Conservation (phyloP, 768 basidiomycete species). For the Psilocybe sp. region DNA sequence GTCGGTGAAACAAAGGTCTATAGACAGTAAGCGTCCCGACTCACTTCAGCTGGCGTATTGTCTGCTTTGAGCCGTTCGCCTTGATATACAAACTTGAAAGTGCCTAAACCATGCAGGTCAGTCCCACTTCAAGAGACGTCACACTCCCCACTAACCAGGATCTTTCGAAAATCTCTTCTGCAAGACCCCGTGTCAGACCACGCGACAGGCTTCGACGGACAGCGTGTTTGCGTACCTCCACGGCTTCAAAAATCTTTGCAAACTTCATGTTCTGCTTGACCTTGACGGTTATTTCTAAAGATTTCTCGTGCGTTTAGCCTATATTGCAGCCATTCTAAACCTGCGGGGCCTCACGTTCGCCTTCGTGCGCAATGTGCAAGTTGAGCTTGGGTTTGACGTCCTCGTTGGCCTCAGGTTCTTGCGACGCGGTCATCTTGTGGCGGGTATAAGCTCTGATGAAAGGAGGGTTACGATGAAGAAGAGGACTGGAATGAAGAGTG, state of each 20-base stretch:
- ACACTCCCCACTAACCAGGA: slow-evolving; percentile 32
- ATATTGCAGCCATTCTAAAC: background rate
- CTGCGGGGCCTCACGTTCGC: slow-evolving; percentile 38
- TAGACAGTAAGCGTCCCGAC: slow-evolving; percentile 13
- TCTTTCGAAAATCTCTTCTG: slow-evolving; percentile 62
- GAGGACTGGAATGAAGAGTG: no score
- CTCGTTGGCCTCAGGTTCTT: slow-evolving; percentile 36
- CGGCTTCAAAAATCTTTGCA: slow-evolving; percentile 63
- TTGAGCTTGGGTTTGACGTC: slow-evolving; percentile 74
- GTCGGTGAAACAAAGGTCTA: background rate
- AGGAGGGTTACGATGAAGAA: no score
- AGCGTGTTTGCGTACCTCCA: slow-evolving; percentile 45
- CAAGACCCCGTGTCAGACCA: background rate
- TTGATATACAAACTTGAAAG: slow-evolving; percentile 60
- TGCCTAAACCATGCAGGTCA: slow-evolving; percentile 34
- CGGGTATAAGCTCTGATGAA: no score
- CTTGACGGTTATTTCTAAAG: slow-evolving; percentile 61
- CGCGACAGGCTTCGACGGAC: background rate
- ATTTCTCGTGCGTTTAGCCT: background rate
- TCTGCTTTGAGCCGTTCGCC: slow-evolving; percentile 45
- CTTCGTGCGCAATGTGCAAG: slow-evolving; percentile 55
- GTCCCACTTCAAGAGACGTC: no score
- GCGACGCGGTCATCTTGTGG: slow-evolving; percentile 29
- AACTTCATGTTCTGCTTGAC: slow-evolving; percentile 65
- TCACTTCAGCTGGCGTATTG: slow-evolving; percentile 54